Evolutionary conservation across 1,139 yeast genomes (phyloP), one percentile per base, ranked within the genome.

Genomic region (Pichia norvegensis): DNA sequence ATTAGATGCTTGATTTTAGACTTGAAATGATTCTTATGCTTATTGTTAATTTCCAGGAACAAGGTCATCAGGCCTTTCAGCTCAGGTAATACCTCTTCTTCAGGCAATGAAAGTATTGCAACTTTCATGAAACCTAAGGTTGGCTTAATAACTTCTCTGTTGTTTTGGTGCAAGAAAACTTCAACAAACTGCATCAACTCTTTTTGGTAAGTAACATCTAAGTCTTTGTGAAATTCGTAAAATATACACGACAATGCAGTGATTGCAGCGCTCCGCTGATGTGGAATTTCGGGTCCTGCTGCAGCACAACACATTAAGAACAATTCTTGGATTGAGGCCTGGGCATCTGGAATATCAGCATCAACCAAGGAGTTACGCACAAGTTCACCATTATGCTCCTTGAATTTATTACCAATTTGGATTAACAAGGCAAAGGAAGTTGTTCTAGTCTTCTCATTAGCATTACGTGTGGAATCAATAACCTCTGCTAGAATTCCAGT

Each of bases 231-330:
- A 69, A 87, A 94, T 65, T 92, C 97, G 64, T 80, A 92, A 39
- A 92, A 74, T 45, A 90, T 70, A 60, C 97, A 81, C 38, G 95
- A 81, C 46, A 92, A 72, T 0, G 96, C 95, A 9, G 96, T 87
- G 54, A 94, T 81, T 16, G 97, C 83, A 17, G 97, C 97, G 58
- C 96, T 85, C 41, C 92, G 85, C 96, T 90, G 90, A 65, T 90
- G 95, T 29, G 95, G 92, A 37, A 94, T 77, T 56, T 84, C 82
- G 46, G 96, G 97, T 33, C 95, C 96, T 55, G 94, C 73, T 67
- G 98, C 99, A 40, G 97, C 98, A 65, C 94, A 80, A 22, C 92
- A 84, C 85, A 92, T 87, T 31, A 95, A 87, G 68, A 92, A 86
- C 61, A 73, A 88, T 65, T 88, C 97, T 40, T 80, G 75, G 51